Percentiles rank a stretch among this genome's conserved stretches.
These are phyloP conservation scores for Scheffersomyces quercinus DNA, from an alignment of 1,139 yeast species.

Conservation along the genomic window DNA sequence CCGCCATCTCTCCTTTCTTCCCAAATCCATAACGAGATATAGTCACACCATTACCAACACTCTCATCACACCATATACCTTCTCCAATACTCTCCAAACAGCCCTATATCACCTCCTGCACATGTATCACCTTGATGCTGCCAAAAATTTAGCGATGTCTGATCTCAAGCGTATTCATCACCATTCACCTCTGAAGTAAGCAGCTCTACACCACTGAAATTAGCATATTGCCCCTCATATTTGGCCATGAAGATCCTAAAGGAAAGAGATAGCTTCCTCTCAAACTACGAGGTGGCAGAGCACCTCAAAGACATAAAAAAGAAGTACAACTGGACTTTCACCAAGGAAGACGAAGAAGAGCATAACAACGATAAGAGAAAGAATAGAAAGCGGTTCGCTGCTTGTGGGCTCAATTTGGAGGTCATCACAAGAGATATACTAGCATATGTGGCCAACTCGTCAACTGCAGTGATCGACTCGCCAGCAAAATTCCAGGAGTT, in stretches of 20 bases:
- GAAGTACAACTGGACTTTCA: conserved; percentile 48
- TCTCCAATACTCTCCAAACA: no score
- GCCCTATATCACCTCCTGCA: background rate
- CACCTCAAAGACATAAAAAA: conserved; percentile 57
- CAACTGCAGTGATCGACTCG: conserved; percentile 43
- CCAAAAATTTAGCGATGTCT: conserved; percentile 3
- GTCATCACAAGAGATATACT: conserved; percentile 65
- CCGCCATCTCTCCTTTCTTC: no score
- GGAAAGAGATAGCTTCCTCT: conserved; percentile 62
- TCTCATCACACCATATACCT: conserved; percentile 6
- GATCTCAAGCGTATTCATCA: background rate
- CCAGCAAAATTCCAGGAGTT: conserved; percentile 53
- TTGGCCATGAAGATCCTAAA: conserved; percentile 38
- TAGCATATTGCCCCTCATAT: no score
- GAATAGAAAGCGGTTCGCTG: conserved; percentile 44
- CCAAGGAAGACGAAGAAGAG: conserved; percentile 36
- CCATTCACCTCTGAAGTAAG: no score
- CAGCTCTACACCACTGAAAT: background rate
- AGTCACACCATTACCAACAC: conserved; percentile 23
- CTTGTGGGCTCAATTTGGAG: conserved; percentile 55
- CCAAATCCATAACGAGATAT: no score
- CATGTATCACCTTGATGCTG: background rate
- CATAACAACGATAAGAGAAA: conserved; percentile 24
- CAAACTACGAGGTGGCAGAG: conserved; percentile 69
- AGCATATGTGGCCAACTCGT: conserved; percentile 48